phyloP scores from a whole-genome alignment of 2,329 filamentous ascomycete species.

The Trichophyton simii region DNA sequence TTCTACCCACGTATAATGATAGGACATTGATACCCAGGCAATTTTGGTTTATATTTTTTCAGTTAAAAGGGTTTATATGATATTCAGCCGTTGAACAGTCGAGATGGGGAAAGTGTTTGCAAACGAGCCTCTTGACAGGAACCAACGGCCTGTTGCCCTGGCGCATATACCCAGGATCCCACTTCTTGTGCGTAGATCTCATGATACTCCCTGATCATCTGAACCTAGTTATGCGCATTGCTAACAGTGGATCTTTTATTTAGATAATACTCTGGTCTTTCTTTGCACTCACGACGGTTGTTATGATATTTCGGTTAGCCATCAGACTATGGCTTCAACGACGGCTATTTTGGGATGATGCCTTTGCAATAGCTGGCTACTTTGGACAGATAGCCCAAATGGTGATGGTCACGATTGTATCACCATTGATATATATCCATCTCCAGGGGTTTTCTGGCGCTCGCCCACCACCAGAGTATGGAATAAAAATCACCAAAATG shows the following conservation, averaged over 20 bases:
- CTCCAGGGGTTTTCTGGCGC: slow-evolving; percentile 3
- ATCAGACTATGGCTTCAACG: slow-evolving; percentile 11
- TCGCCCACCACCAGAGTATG: slow-evolving; percentile 5
- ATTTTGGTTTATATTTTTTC: not conserved
- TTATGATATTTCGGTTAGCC: slow-evolving; percentile 5
- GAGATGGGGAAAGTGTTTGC: not conserved
- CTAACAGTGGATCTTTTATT: not conserved
- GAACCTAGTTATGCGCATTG: not conserved
- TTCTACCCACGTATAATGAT: not conserved
- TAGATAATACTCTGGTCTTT: slow-evolving; percentile 10
- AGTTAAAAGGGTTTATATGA: no score
- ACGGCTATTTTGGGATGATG: slow-evolving; percentile 11
- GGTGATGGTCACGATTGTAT: slow-evolving; percentile 4
- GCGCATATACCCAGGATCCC: not conserved
- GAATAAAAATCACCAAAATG: slow-evolving; percentile 6
- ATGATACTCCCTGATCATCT: no score
- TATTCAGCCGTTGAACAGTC: not conserved
- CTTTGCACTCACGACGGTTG: slow-evolving; percentile 8
- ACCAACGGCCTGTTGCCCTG: not conserved
- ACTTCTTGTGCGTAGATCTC: not conserved
- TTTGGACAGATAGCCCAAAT: slow-evolving; percentile 5
- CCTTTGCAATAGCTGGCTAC: slow-evolving; percentile 6
- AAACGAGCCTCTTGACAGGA: not conserved
- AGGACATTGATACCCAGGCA: not conserved
- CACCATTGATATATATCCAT: slow-evolving; percentile 9